Evolutionary conservation across 805 yeast species (phyloP), one percentile per base, ranked within the genome.

Genomic region (Candida krabiensis): DNA sequence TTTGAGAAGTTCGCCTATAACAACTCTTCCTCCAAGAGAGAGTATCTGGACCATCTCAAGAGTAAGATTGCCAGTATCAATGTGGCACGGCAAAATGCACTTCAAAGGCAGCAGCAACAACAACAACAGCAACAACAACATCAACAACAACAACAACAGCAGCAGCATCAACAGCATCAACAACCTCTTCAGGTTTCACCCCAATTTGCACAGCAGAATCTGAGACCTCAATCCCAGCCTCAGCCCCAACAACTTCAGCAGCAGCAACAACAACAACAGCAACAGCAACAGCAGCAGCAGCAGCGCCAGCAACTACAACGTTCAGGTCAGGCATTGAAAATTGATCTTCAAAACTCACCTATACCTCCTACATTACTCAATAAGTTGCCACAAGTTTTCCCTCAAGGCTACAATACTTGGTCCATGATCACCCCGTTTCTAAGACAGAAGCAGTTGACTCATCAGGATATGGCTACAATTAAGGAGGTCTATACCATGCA

Each of bases 331-430:
- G 31, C 35, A 4, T 47, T 32, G 19, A 58, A 53, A 24, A 53
- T 68, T 21, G 75, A 71, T 39, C 63, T 86, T 55, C 76, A 82
- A 44, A 78, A 77, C 29, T 65, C 79, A 2, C 88, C 86, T 3
- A 86, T 89, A 35, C 96, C 96, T 0, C 75, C 75, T 12, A 75
- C 78, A 2, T 59, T 87, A 18, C 62, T 87, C 15, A 69, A 73
- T 37, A 77, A 77, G 51, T 74, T 87, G 32, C 95, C 95, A 8
- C 82, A 76, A 32, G 46, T 53, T 7, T 67, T 87, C 23, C 96
- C 96, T 0, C 81, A 82, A 11, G 83, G 80, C 34, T 81, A 81
- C 19, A 81, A 75, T 49, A 86, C 95, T 5, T 89, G 96, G 96
- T 76, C 79, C 16, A 86, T 80, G 55, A 78, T 87, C 19, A 77